These are phyloP conservation scores for Trichothecium roseum DNA, from an alignment of 2,329 filamentous ascomycete genomes.

Conservation along the genomic window DNA sequence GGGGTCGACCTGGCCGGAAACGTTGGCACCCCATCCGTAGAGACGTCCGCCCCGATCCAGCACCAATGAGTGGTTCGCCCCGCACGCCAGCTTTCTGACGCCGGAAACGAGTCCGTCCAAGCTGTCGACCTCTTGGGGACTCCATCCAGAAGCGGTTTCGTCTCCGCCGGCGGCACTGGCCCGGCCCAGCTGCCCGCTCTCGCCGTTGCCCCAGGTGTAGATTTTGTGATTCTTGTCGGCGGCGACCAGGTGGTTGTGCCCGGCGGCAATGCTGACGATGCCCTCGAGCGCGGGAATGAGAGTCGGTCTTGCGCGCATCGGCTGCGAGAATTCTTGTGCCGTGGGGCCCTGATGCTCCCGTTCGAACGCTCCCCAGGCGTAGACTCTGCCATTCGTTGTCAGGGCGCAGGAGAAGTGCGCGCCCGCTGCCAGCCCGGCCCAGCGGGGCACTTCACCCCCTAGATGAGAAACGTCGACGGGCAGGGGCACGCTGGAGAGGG, in stretches of 20 bases:
- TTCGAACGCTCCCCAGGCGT: slow-evolving; percentile 67
- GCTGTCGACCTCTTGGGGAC: slow-evolving; percentile 11
- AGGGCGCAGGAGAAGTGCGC: slow-evolving; percentile 62
- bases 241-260: slow-evolving; percentile 55
- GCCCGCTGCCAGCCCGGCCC: slow-evolving; percentile 46
- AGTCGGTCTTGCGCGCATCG: slow-evolving; percentile 28
- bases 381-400: slow-evolving; percentile 57
- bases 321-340: background rate
- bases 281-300: slow-evolving; percentile 48
- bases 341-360: background rate
- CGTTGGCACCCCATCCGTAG: slow-evolving; percentile 69
- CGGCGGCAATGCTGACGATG: slow-evolving; percentile 46
- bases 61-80: slow-evolving; percentile 66
- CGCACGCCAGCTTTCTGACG: no score
- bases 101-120: no score
- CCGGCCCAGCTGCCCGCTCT: slow-evolving; percentile 44
- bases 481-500: background rate
- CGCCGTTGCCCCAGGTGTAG: slow-evolving; percentile 53
- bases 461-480: background rate
- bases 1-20: slow-evolving; percentile 42
- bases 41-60: slow-evolving; percentile 55
- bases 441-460: background rate
- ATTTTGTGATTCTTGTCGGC: slow-evolving; percentile 47
- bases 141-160: slow-evolving; percentile 22
- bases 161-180: slow-evolving; percentile 32